Conservation (phyloP, 208 protist species). For the Leishmania amazonensis region DNA sequence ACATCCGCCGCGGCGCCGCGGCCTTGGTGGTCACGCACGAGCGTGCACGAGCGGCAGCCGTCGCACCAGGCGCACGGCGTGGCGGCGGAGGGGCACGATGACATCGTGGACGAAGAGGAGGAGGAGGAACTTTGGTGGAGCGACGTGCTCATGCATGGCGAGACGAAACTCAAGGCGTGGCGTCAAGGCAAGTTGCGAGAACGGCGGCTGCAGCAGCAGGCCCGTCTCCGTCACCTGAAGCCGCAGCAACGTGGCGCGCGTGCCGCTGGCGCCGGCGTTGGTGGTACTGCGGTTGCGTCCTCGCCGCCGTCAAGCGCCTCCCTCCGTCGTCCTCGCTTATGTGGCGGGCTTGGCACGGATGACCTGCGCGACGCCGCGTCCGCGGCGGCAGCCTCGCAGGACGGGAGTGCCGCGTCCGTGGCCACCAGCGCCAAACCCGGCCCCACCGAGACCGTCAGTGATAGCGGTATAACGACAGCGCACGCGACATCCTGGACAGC, state of each 20-base stretch:
- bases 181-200: conserved; percentile 23
- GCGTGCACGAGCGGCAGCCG: neutral
- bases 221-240: conserved; percentile 4
- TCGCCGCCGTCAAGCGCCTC: neutral
- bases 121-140: conserved; percentile 61
- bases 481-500: neutral
- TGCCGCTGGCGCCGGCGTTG: neutral
- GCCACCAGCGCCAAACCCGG: neutral
- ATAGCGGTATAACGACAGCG: conserved; percentile 5
- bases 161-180: conserved; percentile 20
- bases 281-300: neutral
- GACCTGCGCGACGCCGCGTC: neutral
- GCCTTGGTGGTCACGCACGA: neutral
- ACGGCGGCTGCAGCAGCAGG: conserved; percentile 17
- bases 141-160: conserved; percentile 49
- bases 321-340: neutral
- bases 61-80: neutral
- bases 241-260: conserved; percentile 1
- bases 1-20: neutral
- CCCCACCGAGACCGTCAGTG: neutral
- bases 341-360: neutral
- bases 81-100: neutral
- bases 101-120: neutral
- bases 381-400: neutral
- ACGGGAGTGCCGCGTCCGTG: neutral